A percentile compares a stretch with the other conserved stretches of the same genome.
Conservation (phyloP, 805 yeast species). For the Candida sakaeoensis region DNA sequence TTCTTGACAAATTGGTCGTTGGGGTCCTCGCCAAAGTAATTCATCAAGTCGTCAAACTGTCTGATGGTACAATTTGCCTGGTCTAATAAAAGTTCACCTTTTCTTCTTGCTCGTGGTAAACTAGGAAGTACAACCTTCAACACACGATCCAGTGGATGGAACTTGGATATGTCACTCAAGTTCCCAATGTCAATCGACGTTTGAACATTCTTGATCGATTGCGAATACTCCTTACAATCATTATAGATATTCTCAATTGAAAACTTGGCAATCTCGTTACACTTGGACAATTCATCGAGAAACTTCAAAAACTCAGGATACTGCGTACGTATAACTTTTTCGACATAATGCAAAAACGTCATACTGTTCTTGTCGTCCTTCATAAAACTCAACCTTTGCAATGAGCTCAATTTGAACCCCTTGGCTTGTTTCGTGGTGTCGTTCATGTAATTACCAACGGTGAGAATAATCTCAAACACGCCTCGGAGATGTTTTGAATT, state of each 20-base stretch:
- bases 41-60: constrained; percentile 58
- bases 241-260: constrained; percentile 59
- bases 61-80: constrained; percentile 49
- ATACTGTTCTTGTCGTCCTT: constrained; percentile 66
- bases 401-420: constrained; percentile 68
- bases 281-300: constrained; percentile 53
- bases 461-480: constrained; percentile 62
- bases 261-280: constrained; percentile 53
- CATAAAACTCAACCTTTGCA: constrained; percentile 66
- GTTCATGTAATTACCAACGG: constrained; percentile 79
- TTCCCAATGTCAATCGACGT: constrained; percentile 58
- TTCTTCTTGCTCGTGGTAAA: constrained; percentile 52
- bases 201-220: constrained; percentile 48
- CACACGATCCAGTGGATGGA: constrained; percentile 67
- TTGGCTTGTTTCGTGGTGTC: constrained; percentile 61
- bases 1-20: constrained; percentile 52
- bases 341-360: constrained; percentile 74
- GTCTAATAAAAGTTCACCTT: constrained; percentile 46
- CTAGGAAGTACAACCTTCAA: constrained; percentile 50
- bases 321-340: constrained; percentile 57
- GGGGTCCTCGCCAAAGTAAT: constrained; percentile 69
- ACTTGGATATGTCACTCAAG: constrained; percentile 55
- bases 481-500: constrained; percentile 52
- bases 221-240: constrained; percentile 56
- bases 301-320: constrained; percentile 64